A percentile compares a stretch with the other conserved stretches of the same genome.
Evolutionary conservation across 2,329 filamentous ascomycete genomes (phyloP).

Genomic region (Cercospora zeina): DNA sequence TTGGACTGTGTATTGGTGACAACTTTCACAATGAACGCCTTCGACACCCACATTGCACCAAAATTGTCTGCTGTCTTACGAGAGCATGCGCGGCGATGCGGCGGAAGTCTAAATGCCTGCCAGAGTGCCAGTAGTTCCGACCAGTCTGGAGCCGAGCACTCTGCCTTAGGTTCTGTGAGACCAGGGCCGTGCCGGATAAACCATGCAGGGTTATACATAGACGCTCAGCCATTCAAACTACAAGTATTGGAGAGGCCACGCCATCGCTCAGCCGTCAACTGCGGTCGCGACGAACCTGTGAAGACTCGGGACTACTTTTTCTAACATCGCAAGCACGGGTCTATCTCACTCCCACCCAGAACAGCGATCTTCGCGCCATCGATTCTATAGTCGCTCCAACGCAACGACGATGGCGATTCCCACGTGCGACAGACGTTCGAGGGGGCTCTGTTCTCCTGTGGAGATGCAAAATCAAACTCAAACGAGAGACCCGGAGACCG

Average conservation of each 20-base stretch:
- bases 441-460: too few relatives aligned
- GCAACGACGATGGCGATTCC: background rate
- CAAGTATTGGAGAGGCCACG: background rate
- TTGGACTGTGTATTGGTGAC: background rate
- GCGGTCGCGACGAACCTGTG: background rate
- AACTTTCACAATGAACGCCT: background rate
- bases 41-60: background rate
- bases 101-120: background rate
- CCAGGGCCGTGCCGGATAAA: background rate
- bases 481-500: constrained; percentile 1
- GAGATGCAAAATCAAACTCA: background rate
- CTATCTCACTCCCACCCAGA: background rate
- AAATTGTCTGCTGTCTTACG: background rate
- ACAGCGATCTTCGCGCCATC: background rate
- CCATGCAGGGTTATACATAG: constrained; percentile 2
- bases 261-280: background rate
- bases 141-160: background rate
- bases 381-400: background rate
- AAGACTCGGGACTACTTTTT: background rate
- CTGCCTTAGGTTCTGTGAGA: background rate
- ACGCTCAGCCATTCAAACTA: background rate
- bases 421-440: background rate
- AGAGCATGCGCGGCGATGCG: constrained; percentile 1
- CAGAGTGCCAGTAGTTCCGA: background rate
- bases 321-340: background rate